Evolutionary conservation across 345 rosid genomes (phyloP), one percentile per base, ranked within the genome.

Genomic region (Theobroma cacao): DNA sequence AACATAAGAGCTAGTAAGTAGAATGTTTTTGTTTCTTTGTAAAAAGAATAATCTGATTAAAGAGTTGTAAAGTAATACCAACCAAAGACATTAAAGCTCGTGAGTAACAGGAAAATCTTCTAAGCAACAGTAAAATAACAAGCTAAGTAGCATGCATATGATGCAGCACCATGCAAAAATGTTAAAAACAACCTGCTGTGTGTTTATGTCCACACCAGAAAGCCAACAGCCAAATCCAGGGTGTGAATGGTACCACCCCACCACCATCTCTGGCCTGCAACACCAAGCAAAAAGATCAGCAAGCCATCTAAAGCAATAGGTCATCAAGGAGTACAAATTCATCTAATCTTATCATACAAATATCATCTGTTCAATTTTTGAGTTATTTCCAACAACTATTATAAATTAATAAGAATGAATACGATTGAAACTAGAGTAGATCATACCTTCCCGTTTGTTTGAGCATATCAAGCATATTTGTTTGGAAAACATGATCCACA

Each of bases 221-320:
- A 96, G 97, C 99, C 99, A 96, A 85, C 98, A 96, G 26, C 99
- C 99, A 84, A 96, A 96, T 83, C 99, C 99, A 81, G 98, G 99
- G 87, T 96, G 99, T 0, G 99, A 94, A 80, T 96, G 99, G 87
- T 94, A 96, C 99, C 99, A 96, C 3, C 98, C 99, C 40, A 96
- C 99, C 67, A 96, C 99, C 99, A 96, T 96, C 82, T 96, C 98
- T 68, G 98, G 98, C 82, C 99, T 94, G 91, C 81, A 83, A 78
- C 10, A 79, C 56, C 62, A 85, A 67, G 33, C 1, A 73, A 69
- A 80, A 2, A 26, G 41, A 74, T 79, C 47, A 81, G 62, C 63
- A 30, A 40, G 17, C 26, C 24, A 36, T 6, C 28, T 40, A 75
- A 30, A 72, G 9, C 17, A 24, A 70, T 14, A 72, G 14, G 22